Evolutionary conservation across 768 basidiomycete species (phyloP).

Genomic region (Chalciporus pseudorubinellus): DNA sequence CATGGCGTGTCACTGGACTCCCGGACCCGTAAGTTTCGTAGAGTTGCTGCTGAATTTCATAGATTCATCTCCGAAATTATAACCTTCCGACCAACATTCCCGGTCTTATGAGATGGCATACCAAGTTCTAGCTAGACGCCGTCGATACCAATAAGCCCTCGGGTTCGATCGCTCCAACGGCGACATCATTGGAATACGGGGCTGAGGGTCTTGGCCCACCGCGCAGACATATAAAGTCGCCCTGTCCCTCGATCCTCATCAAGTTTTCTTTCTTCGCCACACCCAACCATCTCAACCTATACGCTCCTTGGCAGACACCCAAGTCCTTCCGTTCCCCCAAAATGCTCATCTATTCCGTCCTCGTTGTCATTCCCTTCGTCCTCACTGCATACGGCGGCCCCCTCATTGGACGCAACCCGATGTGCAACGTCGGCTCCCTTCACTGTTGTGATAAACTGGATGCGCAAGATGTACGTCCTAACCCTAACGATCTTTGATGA

Average conservation of each 20-base stretch:
- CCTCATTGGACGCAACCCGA: slow-evolving; percentile 23
- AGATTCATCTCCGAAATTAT: neutral
- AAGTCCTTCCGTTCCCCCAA: slow-evolving; percentile 1
- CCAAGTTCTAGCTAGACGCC: neutral
- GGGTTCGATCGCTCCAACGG: neutral
- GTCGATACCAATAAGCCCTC: neutral
- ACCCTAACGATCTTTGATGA: neutral
- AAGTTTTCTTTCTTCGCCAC: slow-evolving; percentile 7
- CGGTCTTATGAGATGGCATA: neutral
- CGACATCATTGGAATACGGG: slow-evolving; percentile 8
- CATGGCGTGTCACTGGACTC: neutral
- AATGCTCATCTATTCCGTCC: slow-evolving; percentile 14
- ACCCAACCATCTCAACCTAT: slow-evolving; percentile 11
- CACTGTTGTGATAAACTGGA: slow-evolving; percentile 21
- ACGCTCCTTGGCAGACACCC: slow-evolving; percentile 22
- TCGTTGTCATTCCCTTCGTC: slow-evolving; percentile 20
- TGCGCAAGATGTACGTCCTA: slow-evolving; percentile 15
- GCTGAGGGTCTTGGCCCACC: neutral
- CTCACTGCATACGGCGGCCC: slow-evolving; percentile 18
- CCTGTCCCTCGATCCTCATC: slow-evolving; percentile 2
- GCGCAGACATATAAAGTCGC: slow-evolving; percentile 19
- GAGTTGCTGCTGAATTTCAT: neutral
- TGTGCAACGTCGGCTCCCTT: slow-evolving; percentile 18
- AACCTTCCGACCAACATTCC: neutral
- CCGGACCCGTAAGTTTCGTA: neutral